These are phyloP conservation scores for Rhizopus stolonifer DNA, from an alignment of 371 early-diverging fungal genomes.

Conservation along the genomic window DNA sequence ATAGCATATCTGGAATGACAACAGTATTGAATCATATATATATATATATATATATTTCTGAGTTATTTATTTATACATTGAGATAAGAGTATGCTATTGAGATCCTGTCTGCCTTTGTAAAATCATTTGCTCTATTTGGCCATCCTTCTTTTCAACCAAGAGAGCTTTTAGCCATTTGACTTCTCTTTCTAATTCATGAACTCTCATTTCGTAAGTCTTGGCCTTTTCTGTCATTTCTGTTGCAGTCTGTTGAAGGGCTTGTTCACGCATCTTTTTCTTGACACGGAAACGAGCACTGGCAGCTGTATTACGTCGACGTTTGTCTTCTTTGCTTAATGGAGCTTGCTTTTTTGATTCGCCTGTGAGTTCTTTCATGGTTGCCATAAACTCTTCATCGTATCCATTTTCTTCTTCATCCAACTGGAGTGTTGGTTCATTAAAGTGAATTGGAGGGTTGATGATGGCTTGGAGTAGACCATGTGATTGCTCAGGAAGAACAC, in stretches of 20 bases:
- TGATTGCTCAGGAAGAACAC: conserved; percentile 4
- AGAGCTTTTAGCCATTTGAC: conserved; percentile 87
- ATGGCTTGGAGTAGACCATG: conserved; percentile 12
- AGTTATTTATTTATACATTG: too few relatives aligned
- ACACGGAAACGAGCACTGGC: conserved; percentile 96
- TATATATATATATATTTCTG: too few relatives aligned
- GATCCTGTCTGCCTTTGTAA: too few relatives aligned
- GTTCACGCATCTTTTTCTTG: conserved; percentile 89
- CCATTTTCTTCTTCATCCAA: conserved; percentile 9
- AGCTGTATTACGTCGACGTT: conserved; percentile 90
- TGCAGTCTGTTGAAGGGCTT: conserved; percentile 81
- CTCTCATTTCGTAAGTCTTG: conserved; percentile 68
- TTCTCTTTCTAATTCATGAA: conserved; percentile 86
- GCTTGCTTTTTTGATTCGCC: neutral
- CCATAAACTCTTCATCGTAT: conserved; percentile 23
- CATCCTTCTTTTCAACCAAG: conserved; percentile 76
- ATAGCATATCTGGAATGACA: too few relatives aligned
- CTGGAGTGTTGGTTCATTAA: too few relatives aligned
- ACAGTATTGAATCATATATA: too few relatives aligned
- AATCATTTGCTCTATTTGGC: too few relatives aligned
- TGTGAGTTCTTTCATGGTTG: conserved; percentile 21
- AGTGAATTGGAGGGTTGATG: conserved; percentile 23
- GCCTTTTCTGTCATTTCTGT: conserved; percentile 80
- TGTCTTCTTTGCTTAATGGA: conserved; percentile 69
- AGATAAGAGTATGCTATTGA: too few relatives aligned